A percentile compares a stretch with the other conserved stretches of the same genome.
Conservation (phyloP, 345 rosid genomes). For the Pistacia vera region DNA sequence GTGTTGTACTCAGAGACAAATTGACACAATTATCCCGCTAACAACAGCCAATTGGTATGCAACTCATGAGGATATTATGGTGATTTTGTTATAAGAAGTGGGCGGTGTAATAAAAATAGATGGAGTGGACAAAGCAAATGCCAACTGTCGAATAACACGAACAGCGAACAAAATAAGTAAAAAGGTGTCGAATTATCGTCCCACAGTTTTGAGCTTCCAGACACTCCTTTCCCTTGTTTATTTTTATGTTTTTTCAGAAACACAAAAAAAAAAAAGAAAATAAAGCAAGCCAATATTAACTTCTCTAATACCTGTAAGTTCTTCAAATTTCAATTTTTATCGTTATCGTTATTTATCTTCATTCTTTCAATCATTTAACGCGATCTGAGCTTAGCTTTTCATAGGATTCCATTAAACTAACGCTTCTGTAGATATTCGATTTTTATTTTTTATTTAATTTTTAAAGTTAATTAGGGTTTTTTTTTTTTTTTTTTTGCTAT, state of each 20-base stretch:
- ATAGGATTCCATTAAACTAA: background rate
- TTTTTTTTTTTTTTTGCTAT: background rate
- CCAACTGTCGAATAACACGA: constrained; percentile 22
- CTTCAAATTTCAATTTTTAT: background rate
- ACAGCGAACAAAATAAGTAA: constrained; percentile 1
- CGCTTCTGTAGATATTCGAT: background rate
- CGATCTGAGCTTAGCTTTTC: background rate
- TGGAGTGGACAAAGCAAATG: constrained; percentile 18
- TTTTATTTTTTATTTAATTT: background rate
- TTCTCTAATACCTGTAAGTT: constrained; percentile 22
- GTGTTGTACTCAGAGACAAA: too few relatives aligned
- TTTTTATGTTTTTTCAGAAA: background rate
- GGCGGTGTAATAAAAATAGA: background rate
- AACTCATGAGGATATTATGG: background rate
- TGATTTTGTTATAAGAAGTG: background rate
- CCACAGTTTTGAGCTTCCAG: background rate
- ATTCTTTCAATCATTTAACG: background rate
- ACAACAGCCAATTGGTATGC: background rate
- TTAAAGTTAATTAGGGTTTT: constrained; percentile 3
- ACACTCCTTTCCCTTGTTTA: background rate
- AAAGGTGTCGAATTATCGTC: background rate
- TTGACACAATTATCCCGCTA: background rate
- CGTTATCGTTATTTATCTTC: background rate
- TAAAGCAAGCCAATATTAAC: background rate
- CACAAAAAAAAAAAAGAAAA: background rate